Conservation (phyloP, 2,329 filamentous ascomycete species). For the Fusarium sp. region DNA sequence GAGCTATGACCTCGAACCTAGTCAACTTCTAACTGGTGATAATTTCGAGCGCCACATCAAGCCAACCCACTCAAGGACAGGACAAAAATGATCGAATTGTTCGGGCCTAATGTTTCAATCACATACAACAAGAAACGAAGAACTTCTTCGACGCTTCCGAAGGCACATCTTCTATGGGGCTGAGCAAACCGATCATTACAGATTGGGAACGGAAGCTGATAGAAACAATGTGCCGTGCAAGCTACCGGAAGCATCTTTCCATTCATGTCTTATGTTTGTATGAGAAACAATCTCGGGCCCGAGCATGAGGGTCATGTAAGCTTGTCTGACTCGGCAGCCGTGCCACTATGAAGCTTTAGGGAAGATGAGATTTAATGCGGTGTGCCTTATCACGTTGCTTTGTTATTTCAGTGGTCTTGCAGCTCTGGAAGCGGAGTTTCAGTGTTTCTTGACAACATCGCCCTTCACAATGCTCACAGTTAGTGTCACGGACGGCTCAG, state of each 20-base stretch:
- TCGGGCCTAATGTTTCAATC: conserved; percentile 16
- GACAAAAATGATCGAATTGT: background rate
- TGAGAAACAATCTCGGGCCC: conserved; percentile 26
- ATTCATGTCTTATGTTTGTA: conserved; percentile 25
- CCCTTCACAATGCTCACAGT: background rate
- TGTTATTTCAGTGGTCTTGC: background rate
- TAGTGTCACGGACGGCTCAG: background rate
- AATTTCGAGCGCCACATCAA: conserved; percentile 3
- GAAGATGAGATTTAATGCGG: conserved; percentile 1
- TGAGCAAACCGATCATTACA: conserved; percentile 20
- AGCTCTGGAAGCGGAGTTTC: background rate
- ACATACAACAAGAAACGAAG: conserved; percentile 14
- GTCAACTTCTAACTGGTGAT: conserved; percentile 11
- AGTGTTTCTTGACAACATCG: background rate
- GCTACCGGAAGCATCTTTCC: background rate
- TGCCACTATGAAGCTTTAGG: background rate
- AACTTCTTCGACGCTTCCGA: conserved; percentile 5
- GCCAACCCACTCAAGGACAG: conserved; percentile 5
- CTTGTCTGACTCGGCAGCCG: background rate
- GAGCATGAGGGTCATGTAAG: conserved; percentile 15
- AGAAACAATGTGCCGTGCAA: conserved; percentile 10
- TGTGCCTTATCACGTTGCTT: background rate
- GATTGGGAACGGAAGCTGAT: conserved; percentile 11
- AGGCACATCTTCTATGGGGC: conserved; percentile 1
- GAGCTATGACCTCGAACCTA: background rate